phyloP scores from a whole-genome alignment of 2,329 filamentous ascomycete species.

The Trematosphaeria pertusa region DNA sequence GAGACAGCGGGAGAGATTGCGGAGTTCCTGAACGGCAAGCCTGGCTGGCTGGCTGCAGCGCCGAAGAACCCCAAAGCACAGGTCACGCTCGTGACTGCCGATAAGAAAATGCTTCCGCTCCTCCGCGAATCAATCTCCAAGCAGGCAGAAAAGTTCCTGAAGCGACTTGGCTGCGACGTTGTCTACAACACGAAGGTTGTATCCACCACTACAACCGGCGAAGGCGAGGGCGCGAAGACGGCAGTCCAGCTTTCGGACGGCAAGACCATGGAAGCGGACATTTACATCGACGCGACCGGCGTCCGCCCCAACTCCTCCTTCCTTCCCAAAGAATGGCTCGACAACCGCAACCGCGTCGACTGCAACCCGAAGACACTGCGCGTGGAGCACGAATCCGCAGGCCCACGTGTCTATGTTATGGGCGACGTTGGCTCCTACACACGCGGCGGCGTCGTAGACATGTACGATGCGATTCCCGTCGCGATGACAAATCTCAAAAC shows the following conservation, averaged over 20 bases:
- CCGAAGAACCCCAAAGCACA: constrained; percentile 49
- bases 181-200: constrained; percentile 49
- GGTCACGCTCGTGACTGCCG: constrained; percentile 55
- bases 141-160: constrained; percentile 57
- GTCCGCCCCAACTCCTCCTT: constrained; percentile 61
- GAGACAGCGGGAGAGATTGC: constrained; percentile 60
- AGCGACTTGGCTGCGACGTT: constrained; percentile 56
- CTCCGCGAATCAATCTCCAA: constrained; percentile 52
- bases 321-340: constrained; percentile 58
- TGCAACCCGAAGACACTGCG: constrained; percentile 57
- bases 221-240: constrained; percentile 51
- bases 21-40: constrained; percentile 50
- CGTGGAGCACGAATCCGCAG: constrained; percentile 52
- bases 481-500: constrained; percentile 55
- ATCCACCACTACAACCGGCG: constrained; percentile 30
- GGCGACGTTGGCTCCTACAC: constrained; percentile 58
- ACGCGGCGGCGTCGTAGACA: constrained; percentile 53
- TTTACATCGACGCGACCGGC: constrained; percentile 63
- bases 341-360: constrained; percentile 57
- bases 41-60: constrained; percentile 43
- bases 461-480: constrained; percentile 51
- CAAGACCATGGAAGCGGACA: constrained; percentile 56
- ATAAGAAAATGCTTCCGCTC: constrained; percentile 53
- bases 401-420: constrained; percentile 55
- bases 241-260: constrained; percentile 54